A percentile compares a stretch with the other conserved stretches of the same genome.
These are phyloP conservation scores for Lonicera japonica DNA, from an alignment of 129 eudicot genomes.

Conservation along the genomic window DNA sequence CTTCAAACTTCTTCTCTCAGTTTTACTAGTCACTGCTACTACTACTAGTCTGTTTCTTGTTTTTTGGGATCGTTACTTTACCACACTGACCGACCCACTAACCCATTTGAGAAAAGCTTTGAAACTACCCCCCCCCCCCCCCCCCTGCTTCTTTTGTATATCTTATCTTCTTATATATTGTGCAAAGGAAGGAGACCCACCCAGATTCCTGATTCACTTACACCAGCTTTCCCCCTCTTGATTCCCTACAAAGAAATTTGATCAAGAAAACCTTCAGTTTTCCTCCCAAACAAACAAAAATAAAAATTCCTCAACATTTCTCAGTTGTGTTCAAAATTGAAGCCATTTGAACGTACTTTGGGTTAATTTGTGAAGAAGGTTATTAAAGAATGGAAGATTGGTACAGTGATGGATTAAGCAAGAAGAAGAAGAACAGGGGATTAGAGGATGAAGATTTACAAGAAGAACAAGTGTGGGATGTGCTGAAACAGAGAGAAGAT, in stretches of 20 bases:
- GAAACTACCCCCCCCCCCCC: no score
- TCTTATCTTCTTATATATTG: no score
- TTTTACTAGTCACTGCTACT: no score
- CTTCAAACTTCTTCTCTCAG: no score
- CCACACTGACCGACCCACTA: neutral
- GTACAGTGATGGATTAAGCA: neutral
- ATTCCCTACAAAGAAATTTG: constrained; percentile 9
- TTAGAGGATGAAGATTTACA: constrained; percentile 48
- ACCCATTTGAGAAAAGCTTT: constrained; percentile 3
- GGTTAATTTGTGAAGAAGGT: no score
- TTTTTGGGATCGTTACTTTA: neutral
- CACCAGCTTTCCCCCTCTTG: neutral
- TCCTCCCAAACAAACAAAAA: constrained; percentile 7
- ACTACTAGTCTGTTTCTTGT: neutral
- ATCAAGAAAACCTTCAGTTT: neutral
- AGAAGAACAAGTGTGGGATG: constrained; percentile 48
- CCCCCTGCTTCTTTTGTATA: no score
- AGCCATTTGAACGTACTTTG: no score
- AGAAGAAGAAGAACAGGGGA: constrained; percentile 34
- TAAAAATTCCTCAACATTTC: neutral
- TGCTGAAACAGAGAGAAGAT: constrained; percentile 26
- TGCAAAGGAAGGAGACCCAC: no score
- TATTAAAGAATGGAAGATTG: constrained; percentile 13
- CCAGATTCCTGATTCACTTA: constrained; percentile 17
- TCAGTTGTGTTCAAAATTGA: neutral